Evolutionary conservation across 805 yeast species (phyloP), one percentile per base, ranked within the genome.

Genomic region (Ogataea neopini): DNA sequence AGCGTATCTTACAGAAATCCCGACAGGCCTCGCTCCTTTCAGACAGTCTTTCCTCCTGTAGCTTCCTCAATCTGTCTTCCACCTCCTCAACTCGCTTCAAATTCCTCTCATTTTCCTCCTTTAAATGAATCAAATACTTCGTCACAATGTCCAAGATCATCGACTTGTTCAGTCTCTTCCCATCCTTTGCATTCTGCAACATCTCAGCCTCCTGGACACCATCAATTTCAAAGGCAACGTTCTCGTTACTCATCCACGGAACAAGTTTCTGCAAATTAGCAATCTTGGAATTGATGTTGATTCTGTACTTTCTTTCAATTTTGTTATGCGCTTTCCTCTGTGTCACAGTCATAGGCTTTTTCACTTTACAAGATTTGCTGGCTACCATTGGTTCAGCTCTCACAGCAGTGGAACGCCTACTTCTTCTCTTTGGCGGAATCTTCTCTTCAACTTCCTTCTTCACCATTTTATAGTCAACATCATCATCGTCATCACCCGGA

Each of bases 311-410:
- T 61, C 84, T 81, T 60, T 84, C 90, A 52, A 84, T 82, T 64
- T 79, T 80, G 67, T 84, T 84, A 61, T 84, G 91, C 0, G 88
- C 88, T 57, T 80, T 80, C 55, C 83, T 81, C 65, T 84, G 89
- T 8, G 57, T 57, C 13, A 54, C 41, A 2, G 63, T 63, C 64
- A 63, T 61, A 38, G 64, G 64, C 30, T 60, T 63, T 42, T 59
- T 60, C 32, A 56, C 52, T 42, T 57, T 57, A 29, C 14, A 25
- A 11, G 33, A n/a, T 5, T 17, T 39, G 11, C 11, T 6, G 8
- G 34, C 30, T 28, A 4, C 30, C 9, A 9, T 18, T 30, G 34
- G n/a, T n/a, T n/a, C 34, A 20, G 23, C 26, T 28, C 30, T 33
- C 42, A 28, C 22, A 5, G 25, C 29, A 7, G 35, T 14, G n/a